phyloP scores from a whole-genome alignment of 306 rosid species.

The Amphicarpaea edgeworthii region DNA sequence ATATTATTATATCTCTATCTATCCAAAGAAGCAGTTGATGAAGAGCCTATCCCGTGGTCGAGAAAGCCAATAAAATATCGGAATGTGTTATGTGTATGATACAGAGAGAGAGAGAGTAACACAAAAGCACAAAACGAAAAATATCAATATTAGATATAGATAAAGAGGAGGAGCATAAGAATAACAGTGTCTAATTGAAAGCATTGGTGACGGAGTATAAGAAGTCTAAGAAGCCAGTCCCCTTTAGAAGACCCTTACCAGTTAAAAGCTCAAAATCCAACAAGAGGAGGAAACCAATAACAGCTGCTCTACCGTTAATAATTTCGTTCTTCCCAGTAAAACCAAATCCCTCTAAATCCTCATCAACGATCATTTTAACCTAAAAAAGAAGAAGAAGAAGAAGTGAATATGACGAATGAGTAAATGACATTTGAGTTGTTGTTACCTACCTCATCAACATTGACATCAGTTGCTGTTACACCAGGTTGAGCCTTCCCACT shows the following conservation, averaged over 20 bases:
- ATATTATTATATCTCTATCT: no score
- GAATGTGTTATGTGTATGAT: conserved; percentile 9
- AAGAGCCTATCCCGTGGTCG: no score
- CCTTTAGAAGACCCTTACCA: conserved; percentile 91
- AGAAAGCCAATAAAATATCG: no score
- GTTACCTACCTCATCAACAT: conserved; percentile 94
- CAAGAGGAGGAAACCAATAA: conserved; percentile 81
- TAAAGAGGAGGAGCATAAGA: no score
- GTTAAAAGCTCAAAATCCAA: conserved; percentile 96
- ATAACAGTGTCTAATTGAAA: conserved; percentile 66
- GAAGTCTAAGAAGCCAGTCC: conserved; percentile 97
- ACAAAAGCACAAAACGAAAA: not conserved
- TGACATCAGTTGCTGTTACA: conserved; percentile 78
- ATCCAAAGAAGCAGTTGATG: no score
- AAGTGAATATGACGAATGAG: no score
- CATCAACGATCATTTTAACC: conserved; percentile 93
- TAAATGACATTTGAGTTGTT: no score
- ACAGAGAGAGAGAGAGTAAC: conserved; percentile 25
- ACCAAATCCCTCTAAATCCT: conserved; percentile 72
- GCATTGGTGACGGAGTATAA: conserved; percentile 72
- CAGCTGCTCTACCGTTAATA: conserved; percentile 92
- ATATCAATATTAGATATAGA: no score
- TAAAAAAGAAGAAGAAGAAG: no score
- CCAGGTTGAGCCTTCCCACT: conserved; percentile 98
- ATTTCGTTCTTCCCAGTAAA: conserved; percentile 77